Percentiles rank a stretch among this genome's conserved stretches.
These are phyloP conservation scores for Botrytis pseudocinerea DNA, from an alignment of 2,329 filamentous ascomycete genomes.

Conservation along the genomic window DNA sequence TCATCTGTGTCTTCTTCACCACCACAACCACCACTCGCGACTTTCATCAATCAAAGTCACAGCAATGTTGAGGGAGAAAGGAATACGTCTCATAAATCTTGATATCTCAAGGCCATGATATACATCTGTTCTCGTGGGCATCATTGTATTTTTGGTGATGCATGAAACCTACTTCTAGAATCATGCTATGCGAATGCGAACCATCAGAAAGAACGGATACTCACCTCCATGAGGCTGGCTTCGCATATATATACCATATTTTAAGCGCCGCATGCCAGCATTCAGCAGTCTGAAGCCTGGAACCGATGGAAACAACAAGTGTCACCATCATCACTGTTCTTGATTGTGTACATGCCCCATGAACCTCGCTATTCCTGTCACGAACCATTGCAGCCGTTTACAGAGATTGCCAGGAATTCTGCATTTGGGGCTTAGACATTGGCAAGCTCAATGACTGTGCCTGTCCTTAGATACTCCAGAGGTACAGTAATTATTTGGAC, in stretches of 20 bases:
- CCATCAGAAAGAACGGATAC: not conserved
- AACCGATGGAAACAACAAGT: not conserved
- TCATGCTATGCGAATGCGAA: constrained; percentile 8
- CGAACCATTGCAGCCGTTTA: not conserved
- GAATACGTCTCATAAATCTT: not conserved
- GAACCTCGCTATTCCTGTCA: constrained; percentile 2
- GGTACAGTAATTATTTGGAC: not conserved
- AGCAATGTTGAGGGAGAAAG: not conserved
- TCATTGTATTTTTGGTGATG: not conserved
- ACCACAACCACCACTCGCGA: not conserved
- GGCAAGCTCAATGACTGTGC: not conserved
- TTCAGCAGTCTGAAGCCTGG: not conserved
- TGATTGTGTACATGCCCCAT: constrained; percentile 4
- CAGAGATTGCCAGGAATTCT: not conserved
- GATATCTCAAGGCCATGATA: not conserved
- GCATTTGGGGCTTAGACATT: not conserved
- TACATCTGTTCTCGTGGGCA: not conserved
- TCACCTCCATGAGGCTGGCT: not conserved
- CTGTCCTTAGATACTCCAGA: not conserved
- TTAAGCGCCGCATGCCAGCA: constrained; percentile 1
- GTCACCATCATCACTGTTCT: not conserved
- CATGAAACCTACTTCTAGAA: not conserved
- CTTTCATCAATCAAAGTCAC: not conserved
- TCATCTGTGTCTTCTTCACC: not conserved
- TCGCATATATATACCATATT: not conserved